Evolutionary conservation across 805 yeast species (phyloP).

Genomic region (Nakazawaea wickerhamii): DNA sequence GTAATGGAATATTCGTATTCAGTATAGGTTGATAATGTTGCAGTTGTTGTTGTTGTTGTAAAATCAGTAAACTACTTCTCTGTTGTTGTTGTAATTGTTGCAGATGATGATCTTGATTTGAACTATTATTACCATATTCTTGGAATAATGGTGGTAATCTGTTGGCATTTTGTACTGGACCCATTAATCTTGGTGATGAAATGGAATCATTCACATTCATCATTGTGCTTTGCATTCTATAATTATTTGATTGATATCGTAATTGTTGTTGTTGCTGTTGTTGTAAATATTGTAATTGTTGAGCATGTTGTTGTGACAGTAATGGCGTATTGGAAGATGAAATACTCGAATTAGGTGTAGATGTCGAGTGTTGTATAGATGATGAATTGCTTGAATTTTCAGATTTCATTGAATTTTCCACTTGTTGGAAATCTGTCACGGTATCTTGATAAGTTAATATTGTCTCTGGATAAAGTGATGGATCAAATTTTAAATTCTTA

Average conservation of each 20-base stretch:
- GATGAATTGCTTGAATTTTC: background rate
- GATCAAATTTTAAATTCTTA: conserved; percentile 19
- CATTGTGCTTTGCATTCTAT: background rate
- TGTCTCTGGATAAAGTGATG: conserved; percentile 19
- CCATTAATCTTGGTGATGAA: background rate
- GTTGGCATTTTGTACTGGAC: background rate
- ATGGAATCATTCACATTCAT: background rate
- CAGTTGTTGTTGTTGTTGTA: conserved; percentile 1
- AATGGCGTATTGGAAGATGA: background rate
- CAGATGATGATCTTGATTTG: background rate
- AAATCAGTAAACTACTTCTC: background rate
- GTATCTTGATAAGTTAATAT: conserved; percentile 14
- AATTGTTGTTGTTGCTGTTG: background rate
- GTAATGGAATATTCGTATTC: conserved; percentile 6
- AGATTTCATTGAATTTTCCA: background rate
- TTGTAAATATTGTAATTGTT: background rate
- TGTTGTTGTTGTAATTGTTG: background rate
- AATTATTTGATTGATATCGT: background rate
- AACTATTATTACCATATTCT: background rate
- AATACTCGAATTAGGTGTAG: background rate
- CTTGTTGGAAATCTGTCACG: conserved; percentile 10
- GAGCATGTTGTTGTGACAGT: background rate
- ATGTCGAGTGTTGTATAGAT: background rate
- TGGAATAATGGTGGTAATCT: background rate
- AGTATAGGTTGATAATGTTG: background rate